A percentile compares a stretch with the other conserved stretches of the same genome.
Evolutionary conservation across 345 rosid genomes (phyloP).

Genomic region (Limnanthes douglasii): DNA sequence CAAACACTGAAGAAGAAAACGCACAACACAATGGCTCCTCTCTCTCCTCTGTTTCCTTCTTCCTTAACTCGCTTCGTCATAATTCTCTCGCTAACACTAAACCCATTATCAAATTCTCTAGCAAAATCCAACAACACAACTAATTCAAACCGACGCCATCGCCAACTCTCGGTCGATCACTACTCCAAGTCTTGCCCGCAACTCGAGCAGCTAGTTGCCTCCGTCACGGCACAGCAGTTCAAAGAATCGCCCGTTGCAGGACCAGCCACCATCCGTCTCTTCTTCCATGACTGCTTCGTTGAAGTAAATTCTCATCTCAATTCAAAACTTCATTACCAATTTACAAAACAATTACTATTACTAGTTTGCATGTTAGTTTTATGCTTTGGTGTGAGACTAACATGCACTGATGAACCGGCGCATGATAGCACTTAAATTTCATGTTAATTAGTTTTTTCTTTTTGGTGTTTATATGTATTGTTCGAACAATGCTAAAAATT

Average conservation of each 20-base stretch:
- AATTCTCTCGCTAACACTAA: constrained; percentile 10
- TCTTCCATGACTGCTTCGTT: constrained; percentile 95
- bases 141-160: constrained; percentile 9
- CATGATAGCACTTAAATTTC: too few relatives aligned
- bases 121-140: constrained; percentile 9
- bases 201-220: constrained; percentile 51
- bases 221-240: constrained; percentile 58
- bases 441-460: too few relatives aligned
- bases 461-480: too few relatives aligned
- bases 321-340: too few relatives aligned
- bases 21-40: too few relatives aligned
- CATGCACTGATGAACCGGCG: not conserved
- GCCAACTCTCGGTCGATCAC: constrained; percentile 33
- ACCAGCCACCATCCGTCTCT: constrained; percentile 82
- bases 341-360: too few relatives aligned
- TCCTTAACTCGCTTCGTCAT: constrained; percentile 16
- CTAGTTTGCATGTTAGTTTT: not conserved
- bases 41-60: constrained; percentile 10
- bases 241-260: constrained; percentile 59
- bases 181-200: constrained; percentile 68
- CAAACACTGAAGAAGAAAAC: too few relatives aligned
- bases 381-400: not conserved
- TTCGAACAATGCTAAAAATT: too few relatives aligned
- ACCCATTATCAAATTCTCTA: constrained; percentile 4
- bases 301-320: constrained; percentile 20